phyloP scores from a whole-genome alignment of 75 land plant genomes.

The Ceratopteris richardii region DNA sequence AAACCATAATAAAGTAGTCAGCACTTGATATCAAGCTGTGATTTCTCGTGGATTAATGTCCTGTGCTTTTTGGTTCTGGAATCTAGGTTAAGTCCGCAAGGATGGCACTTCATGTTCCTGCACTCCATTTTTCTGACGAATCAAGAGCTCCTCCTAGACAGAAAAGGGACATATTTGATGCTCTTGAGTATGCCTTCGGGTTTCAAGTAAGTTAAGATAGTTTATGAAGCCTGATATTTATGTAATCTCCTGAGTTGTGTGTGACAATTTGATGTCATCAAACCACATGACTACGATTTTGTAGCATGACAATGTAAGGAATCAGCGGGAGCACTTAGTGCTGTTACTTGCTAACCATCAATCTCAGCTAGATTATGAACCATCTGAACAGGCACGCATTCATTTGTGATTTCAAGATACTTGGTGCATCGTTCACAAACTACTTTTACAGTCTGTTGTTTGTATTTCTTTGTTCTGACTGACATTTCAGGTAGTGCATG shows the following conservation, averaged over 20 bases:
- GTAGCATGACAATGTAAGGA: slow-evolving; percentile 80
- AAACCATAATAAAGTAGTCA: too few relatives aligned
- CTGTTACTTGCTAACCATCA: slow-evolving; percentile 77
- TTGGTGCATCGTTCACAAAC: too few relatives aligned
- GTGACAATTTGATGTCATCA: too few relatives aligned
- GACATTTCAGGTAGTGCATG: background rate
- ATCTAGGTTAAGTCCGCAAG: slow-evolving; percentile 68
- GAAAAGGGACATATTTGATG: slow-evolving; percentile 75
- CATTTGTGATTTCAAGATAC: too few relatives aligned
- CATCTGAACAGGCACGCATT: background rate
- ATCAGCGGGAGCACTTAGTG: slow-evolving; percentile 87
- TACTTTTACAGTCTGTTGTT: background rate
- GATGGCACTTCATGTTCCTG: slow-evolving; percentile 46
- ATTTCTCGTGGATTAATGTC: too few relatives aligned
- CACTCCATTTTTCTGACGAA: slow-evolving; percentile 54
- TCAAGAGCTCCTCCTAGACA: slow-evolving; percentile 38
- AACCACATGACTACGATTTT: too few relatives aligned
- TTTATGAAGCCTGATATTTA: background rate
- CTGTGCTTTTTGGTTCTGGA: background rate
- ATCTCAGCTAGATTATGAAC: slow-evolving; percentile 32
- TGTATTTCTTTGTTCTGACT: background rate
- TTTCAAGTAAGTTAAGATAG: slow-evolving; percentile 60
- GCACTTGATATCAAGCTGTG: too few relatives aligned
- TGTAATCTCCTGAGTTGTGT: background rate
- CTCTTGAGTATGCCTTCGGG: slow-evolving; percentile 83